These are phyloP conservation scores for Mortierella sp. DNA, from an alignment of 371 early-diverging fungal species.

Conservation along the genomic window DNA sequence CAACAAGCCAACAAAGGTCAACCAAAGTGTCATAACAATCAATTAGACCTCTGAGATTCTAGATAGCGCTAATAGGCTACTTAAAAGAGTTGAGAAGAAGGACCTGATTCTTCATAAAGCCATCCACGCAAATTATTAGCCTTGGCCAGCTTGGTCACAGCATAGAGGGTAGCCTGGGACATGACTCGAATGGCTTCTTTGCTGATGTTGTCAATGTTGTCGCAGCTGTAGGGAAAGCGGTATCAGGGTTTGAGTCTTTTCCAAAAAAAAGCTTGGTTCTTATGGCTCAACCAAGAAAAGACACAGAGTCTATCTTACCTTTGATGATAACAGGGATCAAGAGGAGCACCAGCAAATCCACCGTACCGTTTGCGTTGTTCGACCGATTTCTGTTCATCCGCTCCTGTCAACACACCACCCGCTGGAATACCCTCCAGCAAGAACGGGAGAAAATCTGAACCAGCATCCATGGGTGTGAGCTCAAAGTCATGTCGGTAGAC, in stretches of 20 bases:
- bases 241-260: too few relatives aligned
- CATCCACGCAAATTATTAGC: neutral
- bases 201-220: too few relatives aligned
- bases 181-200: neutral
- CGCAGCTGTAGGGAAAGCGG: too few relatives aligned
- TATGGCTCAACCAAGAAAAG: too few relatives aligned
- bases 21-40: too few relatives aligned
- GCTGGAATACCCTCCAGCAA: constrained; percentile 17
- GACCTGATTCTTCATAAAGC: neutral
- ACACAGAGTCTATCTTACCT: too few relatives aligned
- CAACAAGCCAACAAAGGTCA: too few relatives aligned
- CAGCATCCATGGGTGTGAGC: constrained; percentile 12
- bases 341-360: constrained; percentile 66
- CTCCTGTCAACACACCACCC: constrained; percentile 70
- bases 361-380: constrained; percentile 62
- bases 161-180: constrained; percentile 6
- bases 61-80: too few relatives aligned
- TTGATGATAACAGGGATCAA: constrained; percentile 73
- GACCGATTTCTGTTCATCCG: constrained; percentile 63
- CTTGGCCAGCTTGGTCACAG: constrained; percentile 1
- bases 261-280: too few relatives aligned
- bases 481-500: constrained; percentile 1
- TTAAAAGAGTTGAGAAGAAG: too few relatives aligned
- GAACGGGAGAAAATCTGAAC: constrained; percentile 35
- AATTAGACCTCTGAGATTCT: too few relatives aligned